Base-by-base conservation (phyloP, 2,329 filamentous ascomycete species). In the Cladosporium oxysporum region DNA sequence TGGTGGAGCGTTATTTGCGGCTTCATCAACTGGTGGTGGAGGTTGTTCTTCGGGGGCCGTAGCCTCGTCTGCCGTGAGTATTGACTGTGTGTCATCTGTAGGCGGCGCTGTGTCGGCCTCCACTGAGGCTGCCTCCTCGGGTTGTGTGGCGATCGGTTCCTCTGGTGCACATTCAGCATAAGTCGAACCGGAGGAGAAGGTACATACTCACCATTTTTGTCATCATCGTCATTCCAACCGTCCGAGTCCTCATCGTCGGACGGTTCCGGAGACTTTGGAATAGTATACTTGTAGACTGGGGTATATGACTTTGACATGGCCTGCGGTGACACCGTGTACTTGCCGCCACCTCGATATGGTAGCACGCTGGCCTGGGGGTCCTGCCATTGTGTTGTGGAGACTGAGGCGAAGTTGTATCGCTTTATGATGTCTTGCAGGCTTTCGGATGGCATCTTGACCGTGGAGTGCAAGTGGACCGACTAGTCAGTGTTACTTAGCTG, bases 391-490 rank as follows among this genome's bases (percentile, higher is more conserved):
- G 63, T 60, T n/a, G 37, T 60, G 33, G 55, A 28, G 47, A 65
- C 44, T 41, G 26, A 44, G 35, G 35, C 31, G 23, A 65, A 52
- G 29, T 65, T 60, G 44, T 59, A 65, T 16, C 29, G 37, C 33
- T 55, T 50, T 23, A 53, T 65, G 37, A 64, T 50, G 41, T 64
- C 62, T 35, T 58, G 47, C 37, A 57, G 23, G 37, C 58, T 57
- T 16, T 47, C 23, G 33, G 33, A 35, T 5, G 35, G 35, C 21
- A 37, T 37, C 57, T 44, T 59, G 52, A 31, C 31, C 12, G 77
- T 75, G 18, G 75, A 73, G 65, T 80, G 77, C 26, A 79, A 76
- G 58, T 76, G 62, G 29, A 71, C 73, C 28, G 71, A 72, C 23
- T 69, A 73, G 33, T 81, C 77, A 66, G 77, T 33, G 16, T 33